Base-by-base conservation (phyloP, 1,284 basidiomycete genomes). In the Moniliophthora roreri region DNA sequence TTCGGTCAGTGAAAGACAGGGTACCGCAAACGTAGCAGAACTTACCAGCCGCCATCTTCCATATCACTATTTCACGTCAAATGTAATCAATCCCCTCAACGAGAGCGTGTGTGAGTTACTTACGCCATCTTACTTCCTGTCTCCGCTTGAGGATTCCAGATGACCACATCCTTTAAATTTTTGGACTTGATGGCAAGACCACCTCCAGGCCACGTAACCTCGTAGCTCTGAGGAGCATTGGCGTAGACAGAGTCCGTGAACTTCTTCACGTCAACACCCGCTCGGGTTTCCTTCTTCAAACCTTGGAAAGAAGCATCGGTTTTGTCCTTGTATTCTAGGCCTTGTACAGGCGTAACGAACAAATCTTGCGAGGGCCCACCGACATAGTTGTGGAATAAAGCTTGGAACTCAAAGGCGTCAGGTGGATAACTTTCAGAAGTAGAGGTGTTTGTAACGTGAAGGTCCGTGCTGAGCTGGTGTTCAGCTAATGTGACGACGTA, bases 371-470 rank as follows among this genome's bases (percentile, higher is more conserved):
- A 78, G 42, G 79, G 87, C 6, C 81, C 89, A n/a, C 79, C 80
- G 56, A 94, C 78, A 70, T 96, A 96, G 52, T 81, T 93, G 70
- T 95, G 93, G 53, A 96, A 78, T 34, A 96, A 75, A 1, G 91
- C 87, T 69, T 96, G 93, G 74, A 94, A 95, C 64, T 86, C 84
- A 49, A 95, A 79, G 2, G 68, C 59, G 50, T 79, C 72, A 0
- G 58, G 69, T 56, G 57, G 63, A 47, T 56, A 63, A 32, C 57
- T 57, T 24, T 65, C 65, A 21, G 78, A 72, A 0, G 73, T 63
- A 5, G 81, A 81, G 0, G 79, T 77, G 65, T 95, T 95, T 57
- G 77, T 78, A 54, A 95, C 85, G 66, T 91, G 87, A 10, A 95
- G 73, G 65, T 89, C 85, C 32, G 89, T 91, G 60, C 79, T 83